Evolutionary conservation across 768 basidiomycete species (phyloP).

Genomic region (Pisolithus sp.): DNA sequence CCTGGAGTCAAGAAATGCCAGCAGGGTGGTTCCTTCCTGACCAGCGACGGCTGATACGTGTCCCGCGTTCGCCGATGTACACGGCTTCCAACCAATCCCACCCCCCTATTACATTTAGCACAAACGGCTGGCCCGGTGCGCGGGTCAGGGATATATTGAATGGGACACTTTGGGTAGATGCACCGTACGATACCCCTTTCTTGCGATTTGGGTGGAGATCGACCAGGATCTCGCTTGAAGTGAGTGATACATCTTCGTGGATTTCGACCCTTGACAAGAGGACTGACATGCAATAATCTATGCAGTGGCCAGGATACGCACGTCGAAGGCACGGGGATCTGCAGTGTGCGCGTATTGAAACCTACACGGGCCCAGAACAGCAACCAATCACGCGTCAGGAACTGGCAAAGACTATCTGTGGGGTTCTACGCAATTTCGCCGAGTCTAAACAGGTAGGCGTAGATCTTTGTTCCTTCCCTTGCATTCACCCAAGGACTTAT

Average conservation of each 20-base stretch:
- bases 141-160: slow-evolving; percentile 8
- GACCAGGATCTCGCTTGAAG: slow-evolving; percentile 16
- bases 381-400: slow-evolving; percentile 14
- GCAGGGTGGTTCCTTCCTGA: slow-evolving; percentile 4
- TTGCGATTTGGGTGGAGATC: slow-evolving; percentile 14
- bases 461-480: no score
- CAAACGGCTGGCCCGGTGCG: slow-evolving; percentile 4
- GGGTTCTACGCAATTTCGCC: slow-evolving; percentile 3
- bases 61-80: slow-evolving; percentile 11
- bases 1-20: slow-evolving; percentile 12
- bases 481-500: not conserved
- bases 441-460: slow-evolving; percentile 3
- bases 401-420: slow-evolving; percentile 14
- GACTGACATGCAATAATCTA: not conserved
- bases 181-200: slow-evolving; percentile 9
- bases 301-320: slow-evolving; percentile 21
- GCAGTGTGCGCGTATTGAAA: not conserved
- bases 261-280: not conserved
- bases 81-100: slow-evolving; percentile 9
- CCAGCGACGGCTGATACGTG: slow-evolving; percentile 10
- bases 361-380: slow-evolving; percentile 6
- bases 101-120: slow-evolving; percentile 12
- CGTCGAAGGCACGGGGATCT: no score
- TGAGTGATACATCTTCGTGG: not conserved
- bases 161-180: slow-evolving; percentile 11